Base-by-base conservation (phyloP, 352 stramenopile genomes). In the Pythium biforme region DNA sequence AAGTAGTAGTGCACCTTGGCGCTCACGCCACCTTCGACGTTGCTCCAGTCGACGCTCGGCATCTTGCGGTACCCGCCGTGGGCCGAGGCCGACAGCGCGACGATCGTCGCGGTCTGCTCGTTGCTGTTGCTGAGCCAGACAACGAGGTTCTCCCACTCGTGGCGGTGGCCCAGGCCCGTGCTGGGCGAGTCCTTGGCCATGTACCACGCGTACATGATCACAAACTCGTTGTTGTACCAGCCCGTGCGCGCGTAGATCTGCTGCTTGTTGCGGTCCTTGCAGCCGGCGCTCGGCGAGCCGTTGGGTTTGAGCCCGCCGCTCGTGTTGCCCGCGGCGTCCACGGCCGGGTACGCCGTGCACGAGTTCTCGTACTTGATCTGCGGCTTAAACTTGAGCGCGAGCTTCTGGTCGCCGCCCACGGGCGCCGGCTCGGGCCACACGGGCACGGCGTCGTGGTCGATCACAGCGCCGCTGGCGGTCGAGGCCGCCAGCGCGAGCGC, bases 131-230 rank as follows among this genome's bases (percentile, higher is more conserved):
- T 66, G 37, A 81, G 72, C 73, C 73, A 76, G 5, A 81, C 73
- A 4, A 81, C 60, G n/a, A 70, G 64, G 34, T 65, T 59, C 56
- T 75, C 61, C 73, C 73, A 81, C 23, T 70, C 62, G 31, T 76
- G 70, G 33, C 70, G 73, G 52, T 81, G 70, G 12, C 70, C 74
- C 7, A 81, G 40, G 12, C 52, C 25, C 19, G 63, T 55, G 12
- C 54, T 70, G 26, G 70, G 70, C 31, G 68, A 68, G 62, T 81
- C 69, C 59, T 77, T 81, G 19, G 43, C 65, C 53, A 81, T 77
- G 64, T 81, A 81, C 70, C 70, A 76, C 20, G 63, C 65, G 64
- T 77, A 77, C 68, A 49, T 75, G 66, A 73, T 68, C 22, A 31
- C 59, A 47, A 69, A 70, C 26, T 62, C 62, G 40, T 55, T 40